Evolutionary conservation across 1,284 basidiomycete species (phyloP), one percentile per base, ranked within the genome.

Genomic region (Pyrrhoderma lamaoense): DNA sequence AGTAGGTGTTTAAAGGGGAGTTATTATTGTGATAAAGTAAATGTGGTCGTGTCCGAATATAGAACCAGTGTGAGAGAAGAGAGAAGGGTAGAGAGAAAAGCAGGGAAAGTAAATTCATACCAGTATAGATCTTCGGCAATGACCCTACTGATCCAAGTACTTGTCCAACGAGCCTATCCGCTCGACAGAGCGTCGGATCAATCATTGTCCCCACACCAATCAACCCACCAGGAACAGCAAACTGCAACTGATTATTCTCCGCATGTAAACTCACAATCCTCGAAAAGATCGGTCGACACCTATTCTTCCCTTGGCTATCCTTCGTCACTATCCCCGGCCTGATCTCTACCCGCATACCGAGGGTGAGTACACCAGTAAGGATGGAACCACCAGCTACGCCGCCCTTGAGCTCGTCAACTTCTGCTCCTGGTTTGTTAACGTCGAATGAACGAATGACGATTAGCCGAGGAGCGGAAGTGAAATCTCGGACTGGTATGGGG

Each of bases 361-460:
- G 75, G 56, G 77, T 82, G 57, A 99, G 82, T 31, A 97, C 89
- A 63, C 95, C 96, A 11, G 84, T 89, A 57, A 99, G 77, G 64
- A 99, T 95, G 36, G 89, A 94, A 36, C 95, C 95, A 70, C 95
- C 95, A 14, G 95, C 96, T 27, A 99, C 96, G 66, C 96, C 96
- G 57, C 95, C 95, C 70, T 96, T 95, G 55, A 99, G 79, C 56
- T 99, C 95, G 61, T 96, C 89, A 8, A 99, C 93, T 66, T 95
- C 92, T 3, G 94, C 84, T 66, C 95, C 95, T 9, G 95, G 95
- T 72, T 97, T 98, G 80, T 99, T 99, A 67, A 99, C 95, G 68
- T 99, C 96, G 71, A 99, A 99, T n/a, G 94, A 98, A 62, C 93
- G 92, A 67, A 99, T 99, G 65, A 99, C 94, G 62, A 99, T 98